Percentiles rank a stretch among this genome's conserved stretches.
Evolutionary conservation across 2,329 filamentous ascomycete genomes (phyloP).

Genomic region (Bipolaris victoriae): DNA sequence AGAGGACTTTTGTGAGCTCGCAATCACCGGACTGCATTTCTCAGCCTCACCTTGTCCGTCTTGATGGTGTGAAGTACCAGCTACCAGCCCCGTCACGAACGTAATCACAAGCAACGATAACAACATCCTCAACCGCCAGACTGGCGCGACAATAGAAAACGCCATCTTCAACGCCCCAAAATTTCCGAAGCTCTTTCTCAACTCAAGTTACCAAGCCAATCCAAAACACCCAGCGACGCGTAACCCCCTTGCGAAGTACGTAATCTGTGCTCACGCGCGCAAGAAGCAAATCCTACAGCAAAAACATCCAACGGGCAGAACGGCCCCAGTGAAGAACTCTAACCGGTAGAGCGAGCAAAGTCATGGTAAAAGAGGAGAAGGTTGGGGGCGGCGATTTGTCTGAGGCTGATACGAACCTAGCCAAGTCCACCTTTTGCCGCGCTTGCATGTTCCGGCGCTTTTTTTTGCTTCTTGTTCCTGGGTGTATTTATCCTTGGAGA

Average conservation of each 20-base stretch:
- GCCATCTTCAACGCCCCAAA: conserved; percentile 1
- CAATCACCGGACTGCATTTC: background rate
- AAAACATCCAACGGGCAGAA: conserved; percentile 13
- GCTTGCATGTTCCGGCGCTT: conserved; percentile 1
- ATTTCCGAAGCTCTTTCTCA: background rate
- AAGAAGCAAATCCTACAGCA: conserved; percentile 17
- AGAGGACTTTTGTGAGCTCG: no score
- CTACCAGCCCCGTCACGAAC: conserved; percentile 13
- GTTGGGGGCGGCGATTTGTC: conserved; percentile 17
- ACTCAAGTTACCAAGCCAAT: background rate
- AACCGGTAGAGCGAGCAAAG: conserved; percentile 2
- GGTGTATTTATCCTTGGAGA: background rate
- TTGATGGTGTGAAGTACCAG: conserved; percentile 5
- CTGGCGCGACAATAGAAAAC: conserved; percentile 4
- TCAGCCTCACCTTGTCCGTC: conserved; percentile 14
- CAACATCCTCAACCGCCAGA: conserved; percentile 9
- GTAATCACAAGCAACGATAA: conserved; percentile 9
- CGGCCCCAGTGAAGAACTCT: conserved; percentile 9
- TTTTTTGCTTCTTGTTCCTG: background rate
- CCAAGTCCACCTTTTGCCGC: conserved; percentile 22
- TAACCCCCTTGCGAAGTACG: conserved; percentile 2
- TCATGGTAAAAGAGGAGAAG: conserved; percentile 16
- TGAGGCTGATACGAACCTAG: conserved; percentile 21
- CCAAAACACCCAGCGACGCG: background rate
- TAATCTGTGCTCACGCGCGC: conserved; percentile 17